phyloP scores from a whole-genome alignment of 169 alveolate genomes.

The Plasmodium vivax region DNA sequence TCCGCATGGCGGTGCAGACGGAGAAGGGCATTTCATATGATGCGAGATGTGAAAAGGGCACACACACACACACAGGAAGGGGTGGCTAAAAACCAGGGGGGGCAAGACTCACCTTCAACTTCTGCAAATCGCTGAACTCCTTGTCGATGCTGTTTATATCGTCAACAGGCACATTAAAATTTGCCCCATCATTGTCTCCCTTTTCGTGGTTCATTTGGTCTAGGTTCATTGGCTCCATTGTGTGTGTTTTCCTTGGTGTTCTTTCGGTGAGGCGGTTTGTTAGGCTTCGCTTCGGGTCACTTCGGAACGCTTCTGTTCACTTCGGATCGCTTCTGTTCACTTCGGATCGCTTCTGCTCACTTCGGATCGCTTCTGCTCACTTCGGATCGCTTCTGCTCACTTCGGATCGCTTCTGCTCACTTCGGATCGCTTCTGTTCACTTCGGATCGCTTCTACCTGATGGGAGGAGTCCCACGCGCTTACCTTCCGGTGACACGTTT shows the following conservation, averaged over 20 bases:
- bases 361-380: neutral
- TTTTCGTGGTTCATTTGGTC: constrained; percentile 47
- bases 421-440: neutral
- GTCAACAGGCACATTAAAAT: constrained; percentile 54
- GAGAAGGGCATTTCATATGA: neutral
- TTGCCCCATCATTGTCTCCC: constrained; percentile 31
- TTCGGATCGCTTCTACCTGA: neutral
- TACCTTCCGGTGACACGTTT: neutral
- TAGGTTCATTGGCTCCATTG: constrained; percentile 43
- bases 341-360: neutral
- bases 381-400: too few relatives aligned
- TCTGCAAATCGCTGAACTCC: constrained; percentile 69
- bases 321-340: neutral
- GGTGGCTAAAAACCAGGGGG: neutral
- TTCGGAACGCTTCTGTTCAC: neutral
- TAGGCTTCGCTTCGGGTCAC: neutral
- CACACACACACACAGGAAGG: neutral
- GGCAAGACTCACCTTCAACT: constrained; percentile 26
- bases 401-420: too few relatives aligned
- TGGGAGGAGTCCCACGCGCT: neutral
- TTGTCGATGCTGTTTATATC: constrained; percentile 66
- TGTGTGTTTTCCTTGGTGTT: neutral
- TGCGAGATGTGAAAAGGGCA: neutral
- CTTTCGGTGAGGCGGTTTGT: neutral
- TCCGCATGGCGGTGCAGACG: neutral